Base-by-base conservation (phyloP, 495 filamentous ascomycete genomes). In the Zalerion maritima region DNA sequence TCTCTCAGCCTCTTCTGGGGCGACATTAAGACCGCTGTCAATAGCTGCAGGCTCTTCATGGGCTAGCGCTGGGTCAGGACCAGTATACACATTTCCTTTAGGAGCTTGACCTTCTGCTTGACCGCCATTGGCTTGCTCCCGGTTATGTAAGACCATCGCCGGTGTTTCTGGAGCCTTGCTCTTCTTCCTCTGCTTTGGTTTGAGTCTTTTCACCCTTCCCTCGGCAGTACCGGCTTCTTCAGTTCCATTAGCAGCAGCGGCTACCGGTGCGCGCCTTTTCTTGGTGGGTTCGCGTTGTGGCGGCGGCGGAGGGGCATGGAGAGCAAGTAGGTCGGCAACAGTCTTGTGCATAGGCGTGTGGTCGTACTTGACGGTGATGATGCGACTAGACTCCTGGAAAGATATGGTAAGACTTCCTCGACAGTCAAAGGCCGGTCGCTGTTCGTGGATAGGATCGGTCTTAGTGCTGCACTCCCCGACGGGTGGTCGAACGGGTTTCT, bases 361-460 rank as follows among this genome's bases (percentile, higher is more conserved):
- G 9, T 56, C 54, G 34, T 64, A 64, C 29, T 60, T 61, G 6
- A 62, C 46, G 19, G 57, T 41, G 14, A 64, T 54, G 15, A 37
- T 40, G 26, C 51, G 51, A 5, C 41, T 42, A 0, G 45, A 47
- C 32, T 46, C 60, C 15, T 48, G 38, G 31, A 66, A 66, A 3
- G 50, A 41, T 21, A 66, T 56, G 10, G 38, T 50, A 6, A 66
- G 34, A 1, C 47, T 52, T 10, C 61, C 61, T 14, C 60, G 52
- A 31, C 61, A 66, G 29, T 66, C 60, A 28, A 66, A 66, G 0
- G 61, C 60, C 18, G 61, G 61, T 15, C 61, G 61, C 28, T 48
- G 58, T 64, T 25, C 10, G 12, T 12, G 14, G 18, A 34, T 11
- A 13, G 11, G 7, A 32, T 55, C 39, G 14, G 42, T 50, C 29